phyloP scores from a whole-genome alignment of 2,329 filamentous ascomycete species.

The Arthrobotrys sinensis region DNA sequence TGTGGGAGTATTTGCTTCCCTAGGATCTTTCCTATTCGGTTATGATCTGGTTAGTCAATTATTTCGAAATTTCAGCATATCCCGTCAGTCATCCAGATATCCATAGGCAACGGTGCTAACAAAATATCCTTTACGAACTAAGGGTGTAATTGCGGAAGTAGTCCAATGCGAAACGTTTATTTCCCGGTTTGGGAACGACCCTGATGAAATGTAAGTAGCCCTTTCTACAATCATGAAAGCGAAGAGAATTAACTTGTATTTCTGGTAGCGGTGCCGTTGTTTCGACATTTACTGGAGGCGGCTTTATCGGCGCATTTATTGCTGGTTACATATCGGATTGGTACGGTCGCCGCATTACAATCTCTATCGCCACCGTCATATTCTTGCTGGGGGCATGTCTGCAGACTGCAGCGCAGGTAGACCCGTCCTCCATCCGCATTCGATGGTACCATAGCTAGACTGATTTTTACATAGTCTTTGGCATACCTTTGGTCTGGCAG shows the following conservation, averaged over 20 bases:
- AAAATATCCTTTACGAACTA: background rate
- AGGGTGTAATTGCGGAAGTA: constrained; percentile 66
- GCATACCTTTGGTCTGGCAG: constrained; percentile 79
- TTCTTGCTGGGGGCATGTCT: constrained; percentile 81
- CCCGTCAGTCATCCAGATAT: background rate
- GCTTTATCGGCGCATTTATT: constrained; percentile 78
- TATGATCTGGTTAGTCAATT: constrained; percentile 72
- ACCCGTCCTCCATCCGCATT: background rate
- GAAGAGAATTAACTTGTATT: background rate
- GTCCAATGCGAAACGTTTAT: constrained; percentile 71
- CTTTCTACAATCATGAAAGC: background rate
- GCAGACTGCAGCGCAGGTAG: constrained; percentile 76
- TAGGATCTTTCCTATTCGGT: constrained; percentile 73
- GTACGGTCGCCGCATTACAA: constrained; percentile 80
- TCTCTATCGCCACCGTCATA: constrained; percentile 78
- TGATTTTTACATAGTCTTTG: constrained; percentile 65
- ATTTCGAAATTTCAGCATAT: background rate
- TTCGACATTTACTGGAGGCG: constrained; percentile 82
- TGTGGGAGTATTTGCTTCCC: constrained; percentile 73
- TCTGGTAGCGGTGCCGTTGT: constrained; percentile 77
- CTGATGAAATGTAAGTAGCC: constrained; percentile 42
- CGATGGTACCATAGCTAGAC: constrained; percentile 62
- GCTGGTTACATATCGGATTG: constrained; percentile 77
- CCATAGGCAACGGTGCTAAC: background rate
- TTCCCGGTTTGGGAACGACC: constrained; percentile 66